These are phyloP conservation scores for Populus hybrid DNA, from an alignment of 441 rosid genomes.

Conservation along the genomic window DNA sequence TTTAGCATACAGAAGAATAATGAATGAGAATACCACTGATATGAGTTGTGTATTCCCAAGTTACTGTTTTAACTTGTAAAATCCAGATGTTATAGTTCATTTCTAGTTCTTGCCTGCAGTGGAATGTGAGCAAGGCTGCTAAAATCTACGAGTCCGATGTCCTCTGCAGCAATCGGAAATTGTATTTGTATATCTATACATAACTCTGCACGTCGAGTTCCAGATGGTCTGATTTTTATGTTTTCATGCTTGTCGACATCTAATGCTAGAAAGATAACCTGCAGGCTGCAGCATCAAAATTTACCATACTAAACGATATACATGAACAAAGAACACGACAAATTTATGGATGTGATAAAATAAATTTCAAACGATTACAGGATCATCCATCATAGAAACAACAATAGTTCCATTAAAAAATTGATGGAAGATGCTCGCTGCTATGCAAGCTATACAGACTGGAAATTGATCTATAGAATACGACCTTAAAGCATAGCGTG, in stretches of 20 bases:
- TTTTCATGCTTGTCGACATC: background rate
- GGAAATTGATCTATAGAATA: background rate
- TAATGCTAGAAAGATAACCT: background rate
- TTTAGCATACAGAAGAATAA: background rate
- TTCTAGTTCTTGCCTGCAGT: too few species aligned
- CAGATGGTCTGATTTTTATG: background rate
- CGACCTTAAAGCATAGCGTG: background rate
- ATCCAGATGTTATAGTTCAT: too few species aligned
- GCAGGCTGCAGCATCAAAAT: background rate
- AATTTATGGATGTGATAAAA: background rate
- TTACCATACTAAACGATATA: background rate
- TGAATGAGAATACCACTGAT: background rate
- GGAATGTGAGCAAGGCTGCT: too few species aligned
- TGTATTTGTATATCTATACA: too few species aligned
- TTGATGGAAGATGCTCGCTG: background rate
- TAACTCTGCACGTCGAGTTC: too few species aligned
- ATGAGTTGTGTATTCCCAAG: background rate
- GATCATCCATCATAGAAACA: too few species aligned
- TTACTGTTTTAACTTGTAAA: background rate
- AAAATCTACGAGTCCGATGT: too few species aligned
- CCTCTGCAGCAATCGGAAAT: too few species aligned
- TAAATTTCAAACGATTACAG: too few species aligned
- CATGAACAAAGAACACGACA: background rate
- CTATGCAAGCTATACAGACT: background rate
- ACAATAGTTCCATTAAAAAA: background rate